A percentile compares a stretch with the other conserved stretches of the same genome.
Conservation (phyloP, 2,329 filamentous ascomycete genomes). For the Tolypocladium amazonense region DNA sequence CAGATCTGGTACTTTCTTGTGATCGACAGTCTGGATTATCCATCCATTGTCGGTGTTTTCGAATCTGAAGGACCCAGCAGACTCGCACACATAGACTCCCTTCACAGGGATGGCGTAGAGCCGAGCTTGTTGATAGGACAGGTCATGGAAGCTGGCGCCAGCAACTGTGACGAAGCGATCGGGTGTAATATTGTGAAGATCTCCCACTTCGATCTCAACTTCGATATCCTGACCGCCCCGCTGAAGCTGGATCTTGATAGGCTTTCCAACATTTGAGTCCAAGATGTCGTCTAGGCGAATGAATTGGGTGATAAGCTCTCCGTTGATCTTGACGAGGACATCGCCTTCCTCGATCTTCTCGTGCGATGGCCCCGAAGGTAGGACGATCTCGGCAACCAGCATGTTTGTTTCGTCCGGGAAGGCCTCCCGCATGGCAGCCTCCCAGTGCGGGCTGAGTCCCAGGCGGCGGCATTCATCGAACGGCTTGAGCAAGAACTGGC, state of each 20-base stretch:
- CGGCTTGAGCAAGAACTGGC: slow-evolving; percentile 91
- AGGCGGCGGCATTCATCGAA: slow-evolving; percentile 94
- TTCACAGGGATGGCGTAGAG: slow-evolving; percentile 86
- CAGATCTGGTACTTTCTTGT: slow-evolving; percentile 81
- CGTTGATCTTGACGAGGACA: slow-evolving; percentile 86
- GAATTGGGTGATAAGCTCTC: slow-evolving; percentile 86
- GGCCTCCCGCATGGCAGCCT: slow-evolving; percentile 68
- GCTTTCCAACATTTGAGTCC: slow-evolving; percentile 72
- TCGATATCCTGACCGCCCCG: slow-evolving; percentile 81
- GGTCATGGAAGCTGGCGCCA: slow-evolving; percentile 86
- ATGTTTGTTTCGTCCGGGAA: slow-evolving; percentile 94
- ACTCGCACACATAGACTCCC: slow-evolving; percentile 91
- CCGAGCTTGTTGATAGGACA: slow-evolving; percentile 96
- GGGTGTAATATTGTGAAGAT: slow-evolving; percentile 89
- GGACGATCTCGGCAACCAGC: slow-evolving; percentile 90
- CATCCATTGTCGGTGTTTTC: slow-evolving; percentile 86
- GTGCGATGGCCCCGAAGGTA: slow-evolving; percentile 82
- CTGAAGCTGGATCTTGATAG: slow-evolving; percentile 74
- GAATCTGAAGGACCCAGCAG: slow-evolving; percentile 88
- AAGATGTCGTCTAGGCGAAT: slow-evolving; percentile 83
- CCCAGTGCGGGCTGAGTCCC: slow-evolving; percentile 75
- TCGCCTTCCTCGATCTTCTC: slow-evolving; percentile 88
- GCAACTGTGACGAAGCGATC: slow-evolving; percentile 92
- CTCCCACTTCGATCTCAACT: slow-evolving; percentile 73
- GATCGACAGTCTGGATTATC: slow-evolving; percentile 86